Evolutionary conservation across 2,329 filamentous ascomycete genomes (phyloP).

Genomic region (Dothideomycetes sp.): DNA sequence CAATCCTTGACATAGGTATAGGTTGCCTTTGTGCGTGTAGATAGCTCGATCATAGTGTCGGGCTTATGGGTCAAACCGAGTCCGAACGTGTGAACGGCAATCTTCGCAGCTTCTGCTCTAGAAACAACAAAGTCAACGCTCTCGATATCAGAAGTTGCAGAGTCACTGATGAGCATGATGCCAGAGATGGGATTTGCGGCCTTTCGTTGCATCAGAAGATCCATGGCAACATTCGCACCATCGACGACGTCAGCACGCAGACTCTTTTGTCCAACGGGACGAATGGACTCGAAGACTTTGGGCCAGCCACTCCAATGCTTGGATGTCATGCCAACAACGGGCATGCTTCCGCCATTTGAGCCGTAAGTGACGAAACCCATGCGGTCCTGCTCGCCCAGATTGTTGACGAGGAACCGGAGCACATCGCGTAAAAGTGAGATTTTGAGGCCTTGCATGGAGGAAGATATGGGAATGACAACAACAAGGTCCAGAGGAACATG

Average conservation of each 20-base stretch:
- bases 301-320: constrained; percentile 91
- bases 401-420: constrained; percentile 82
- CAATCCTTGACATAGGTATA: constrained; percentile 99
- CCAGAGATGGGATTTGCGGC: constrained; percentile 91
- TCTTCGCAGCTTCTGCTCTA: constrained; percentile 93
- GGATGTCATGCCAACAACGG: constrained; percentile 95
- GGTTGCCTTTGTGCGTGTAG: constrained; percentile 87
- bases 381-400: constrained; percentile 81
- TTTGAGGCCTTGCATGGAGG: constrained; percentile 98
- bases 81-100: constrained; percentile 93
- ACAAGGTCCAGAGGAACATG: constrained; percentile 94
- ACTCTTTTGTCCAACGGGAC: constrained; percentile 92
- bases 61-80: constrained; percentile 95
- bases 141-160: constrained; percentile 85
- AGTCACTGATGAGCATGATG: constrained; percentile 95
- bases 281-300: constrained; percentile 75
- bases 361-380: constrained; percentile 98
- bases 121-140: constrained; percentile 98
- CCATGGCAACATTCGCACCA: constrained; percentile 96
- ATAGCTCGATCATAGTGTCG: constrained; percentile 96
- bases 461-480: constrained; percentile 92
- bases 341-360: constrained; percentile 84
- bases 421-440: constrained; percentile 90
- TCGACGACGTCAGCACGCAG: constrained; percentile 94
- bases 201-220: constrained; percentile 94